These are phyloP conservation scores for Cladosporium halotolerans DNA, from an alignment of 2,329 filamentous ascomycete species.

Conservation along the genomic window DNA sequence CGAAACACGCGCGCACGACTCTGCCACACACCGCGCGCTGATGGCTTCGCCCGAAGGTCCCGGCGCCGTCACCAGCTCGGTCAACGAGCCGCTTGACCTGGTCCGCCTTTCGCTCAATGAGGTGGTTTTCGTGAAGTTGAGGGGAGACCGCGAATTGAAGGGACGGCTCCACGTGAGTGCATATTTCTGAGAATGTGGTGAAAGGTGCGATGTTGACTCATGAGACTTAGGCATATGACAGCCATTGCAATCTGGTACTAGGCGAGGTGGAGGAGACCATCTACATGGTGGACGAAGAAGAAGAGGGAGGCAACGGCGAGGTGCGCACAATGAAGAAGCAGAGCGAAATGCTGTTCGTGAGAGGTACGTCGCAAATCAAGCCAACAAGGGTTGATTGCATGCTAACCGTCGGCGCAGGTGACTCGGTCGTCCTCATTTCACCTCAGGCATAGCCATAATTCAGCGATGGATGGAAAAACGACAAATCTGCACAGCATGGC, in stretches of 20 bases:
- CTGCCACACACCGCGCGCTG: slow-evolving; percentile 7
- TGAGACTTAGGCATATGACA: slow-evolving; percentile 77
- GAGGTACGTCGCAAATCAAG: slow-evolving; percentile 57
- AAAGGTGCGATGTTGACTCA: background rate
- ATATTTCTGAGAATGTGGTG: background rate
- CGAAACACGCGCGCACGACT: background rate
- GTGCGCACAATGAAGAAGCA: slow-evolving; percentile 90
- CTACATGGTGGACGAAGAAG: slow-evolving; percentile 84
- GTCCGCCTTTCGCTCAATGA: slow-evolving; percentile 93
- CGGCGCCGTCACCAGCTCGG: slow-evolving; percentile 47
- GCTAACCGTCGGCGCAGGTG: slow-evolving; percentile 30
- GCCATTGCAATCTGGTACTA: slow-evolving; percentile 93
- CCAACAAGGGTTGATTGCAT: background rate
- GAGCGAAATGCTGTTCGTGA: slow-evolving; percentile 96
- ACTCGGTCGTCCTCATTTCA: slow-evolving; percentile 47
- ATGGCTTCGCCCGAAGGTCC: slow-evolving; percentile 77
- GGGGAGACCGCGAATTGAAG: slow-evolving; percentile 91
- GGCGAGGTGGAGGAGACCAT: slow-evolving; percentile 97
- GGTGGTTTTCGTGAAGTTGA: slow-evolving; percentile 92
- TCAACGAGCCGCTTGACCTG: slow-evolving; percentile 89
- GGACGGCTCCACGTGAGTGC: slow-evolving; percentile 80
- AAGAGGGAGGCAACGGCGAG: slow-evolving; percentile 69
- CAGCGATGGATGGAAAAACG: background rate
- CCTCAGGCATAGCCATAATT: slow-evolving; percentile 26
- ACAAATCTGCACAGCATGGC: no score